Evolutionary conservation across 164 flowering plant genomes (phyloP).

Genomic region (Cinnamomum micranthum): DNA sequence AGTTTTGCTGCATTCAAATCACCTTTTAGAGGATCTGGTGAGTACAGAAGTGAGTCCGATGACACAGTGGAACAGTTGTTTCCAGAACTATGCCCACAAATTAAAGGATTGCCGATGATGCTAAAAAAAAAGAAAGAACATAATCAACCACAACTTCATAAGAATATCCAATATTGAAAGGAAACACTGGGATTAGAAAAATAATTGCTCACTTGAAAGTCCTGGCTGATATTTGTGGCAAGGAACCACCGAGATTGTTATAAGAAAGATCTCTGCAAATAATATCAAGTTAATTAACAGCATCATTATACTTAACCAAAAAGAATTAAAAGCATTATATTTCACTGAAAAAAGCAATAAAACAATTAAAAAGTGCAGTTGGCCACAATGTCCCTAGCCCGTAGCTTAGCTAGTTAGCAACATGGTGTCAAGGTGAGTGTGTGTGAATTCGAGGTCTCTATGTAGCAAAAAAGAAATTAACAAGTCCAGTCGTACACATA

Average conservation of each 20-base stretch:
- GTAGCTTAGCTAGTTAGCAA: too few relatives aligned
- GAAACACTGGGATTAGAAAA: slow-evolving; percentile 1
- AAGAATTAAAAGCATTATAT: too few relatives aligned
- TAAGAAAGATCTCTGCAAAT: slow-evolving; percentile 76
- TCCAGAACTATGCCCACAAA: slow-evolving; percentile 55
- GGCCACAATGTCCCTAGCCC: too few relatives aligned
- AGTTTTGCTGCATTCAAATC: not conserved
- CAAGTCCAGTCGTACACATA: too few relatives aligned
- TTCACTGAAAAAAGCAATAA: too few relatives aligned
- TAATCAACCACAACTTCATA: not conserved
- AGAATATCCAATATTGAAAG: not conserved
- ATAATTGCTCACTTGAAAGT: slow-evolving; percentile 63
- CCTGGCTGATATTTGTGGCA: slow-evolving; percentile 86
- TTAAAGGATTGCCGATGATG: slow-evolving; percentile 72
- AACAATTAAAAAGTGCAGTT: too few relatives aligned
- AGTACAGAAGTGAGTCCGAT: slow-evolving; percentile 70
- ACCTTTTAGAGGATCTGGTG: slow-evolving; percentile 69
- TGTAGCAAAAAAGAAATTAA: too few relatives aligned
- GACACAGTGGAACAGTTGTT: slow-evolving; percentile 69
- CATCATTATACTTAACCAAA: not conserved
- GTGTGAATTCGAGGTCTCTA: too few relatives aligned
- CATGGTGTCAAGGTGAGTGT: too few relatives aligned
- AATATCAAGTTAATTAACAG: slow-evolving; percentile 3
- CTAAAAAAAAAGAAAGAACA: slow-evolving; percentile 33
- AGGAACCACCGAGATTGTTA: slow-evolving; percentile 87